These are phyloP conservation scores for Dactylellina haptotyla DNA, from an alignment of 2,329 filamentous ascomycete species.

Conservation along the genomic window DNA sequence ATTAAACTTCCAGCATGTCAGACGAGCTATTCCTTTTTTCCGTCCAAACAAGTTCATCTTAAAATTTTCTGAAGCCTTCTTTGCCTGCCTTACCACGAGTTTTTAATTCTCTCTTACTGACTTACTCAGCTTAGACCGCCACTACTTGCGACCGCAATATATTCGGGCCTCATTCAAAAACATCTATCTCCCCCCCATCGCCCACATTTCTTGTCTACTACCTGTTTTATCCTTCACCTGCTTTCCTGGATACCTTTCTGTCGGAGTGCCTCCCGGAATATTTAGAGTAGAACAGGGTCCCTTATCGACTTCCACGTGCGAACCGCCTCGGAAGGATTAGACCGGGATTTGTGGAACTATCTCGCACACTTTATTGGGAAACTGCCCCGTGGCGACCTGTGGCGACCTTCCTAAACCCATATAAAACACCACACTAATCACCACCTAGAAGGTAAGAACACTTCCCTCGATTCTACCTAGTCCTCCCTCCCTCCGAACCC, in stretches of 20 bases:
- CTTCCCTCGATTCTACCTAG: slow-evolving; percentile 35
- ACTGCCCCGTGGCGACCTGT: slow-evolving; percentile 34
- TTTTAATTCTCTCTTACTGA: slow-evolving; percentile 49
- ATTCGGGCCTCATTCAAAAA: background rate
- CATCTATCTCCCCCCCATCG: background rate
- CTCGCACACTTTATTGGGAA: slow-evolving; percentile 51
- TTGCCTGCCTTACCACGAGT: background rate
- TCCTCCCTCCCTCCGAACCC: slow-evolving; percentile 31
- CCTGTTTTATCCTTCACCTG: slow-evolving; percentile 34
- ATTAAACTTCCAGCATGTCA: slow-evolving; percentile 1
- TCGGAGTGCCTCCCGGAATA: slow-evolving; percentile 52
- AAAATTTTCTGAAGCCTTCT: background rate
- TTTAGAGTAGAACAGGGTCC: slow-evolving; percentile 20
- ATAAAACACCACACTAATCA: slow-evolving; percentile 25
- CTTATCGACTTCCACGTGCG: slow-evolving; percentile 52
- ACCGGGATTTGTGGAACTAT: slow-evolving; percentile 30
- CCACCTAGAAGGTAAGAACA: slow-evolving; percentile 49
- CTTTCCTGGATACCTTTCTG: slow-evolving; percentile 37
- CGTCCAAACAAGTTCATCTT: background rate
- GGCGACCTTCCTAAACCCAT: slow-evolving; percentile 46
- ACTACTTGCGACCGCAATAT: background rate
- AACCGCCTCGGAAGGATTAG: slow-evolving; percentile 46
- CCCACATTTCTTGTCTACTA: slow-evolving; percentile 1
- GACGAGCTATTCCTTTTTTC: background rate
- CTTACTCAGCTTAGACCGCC: slow-evolving; percentile 23